Base-by-base conservation (phyloP, 352 stramenopile species). In the Thalassiosira delicatula region DNA sequence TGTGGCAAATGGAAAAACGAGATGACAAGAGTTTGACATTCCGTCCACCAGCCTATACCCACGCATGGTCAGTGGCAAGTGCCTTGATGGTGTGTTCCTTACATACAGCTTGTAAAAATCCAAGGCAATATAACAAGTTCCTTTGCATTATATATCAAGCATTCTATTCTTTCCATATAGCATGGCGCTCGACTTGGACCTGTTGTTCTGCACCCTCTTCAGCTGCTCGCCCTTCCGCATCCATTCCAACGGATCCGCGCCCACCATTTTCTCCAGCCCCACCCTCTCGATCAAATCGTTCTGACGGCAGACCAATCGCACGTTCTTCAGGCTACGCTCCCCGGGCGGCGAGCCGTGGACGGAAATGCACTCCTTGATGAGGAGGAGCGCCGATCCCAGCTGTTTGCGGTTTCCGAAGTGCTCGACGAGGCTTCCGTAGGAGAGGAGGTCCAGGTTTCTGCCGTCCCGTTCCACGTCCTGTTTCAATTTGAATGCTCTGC, bases 291-390 rank as follows among this genome's bases (percentile, higher is more conserved):
- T 82, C 1, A 85, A 29, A 25, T 76, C 79, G 37, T 85, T 61
- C 70, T 89, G 57, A 61, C 77, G 62, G 40, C 82, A 91, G 0
- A 92, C 61, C 5, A 85, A 27, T 73, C 91, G 75, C 23, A 93
- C 70, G 23, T 76, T 79, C 12, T 83, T 88, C 0, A 95, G 59
- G 37, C 72, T 86, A 40, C 88, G 80, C 74, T 95, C 89, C 56
- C 85, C 84, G n/a, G 91, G 91, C 56, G 86, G 62, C 1, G 73
- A 70, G n/a, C 83, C 87, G 71, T 95, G 89, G 11, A 87, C 76
- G 27, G 60, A 21, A 8, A 92, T 87, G 61, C 91, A 95, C 68
- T 95, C 91, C 70, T 92, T 93, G 37, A 95, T 88, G 12, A 92
- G 29, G n/a, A 94, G 56, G 17, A 95, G 56, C 21, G 91, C 89